phyloP scores from a whole-genome alignment of 257 asterid species.

The Gentiana dahurica region DNA sequence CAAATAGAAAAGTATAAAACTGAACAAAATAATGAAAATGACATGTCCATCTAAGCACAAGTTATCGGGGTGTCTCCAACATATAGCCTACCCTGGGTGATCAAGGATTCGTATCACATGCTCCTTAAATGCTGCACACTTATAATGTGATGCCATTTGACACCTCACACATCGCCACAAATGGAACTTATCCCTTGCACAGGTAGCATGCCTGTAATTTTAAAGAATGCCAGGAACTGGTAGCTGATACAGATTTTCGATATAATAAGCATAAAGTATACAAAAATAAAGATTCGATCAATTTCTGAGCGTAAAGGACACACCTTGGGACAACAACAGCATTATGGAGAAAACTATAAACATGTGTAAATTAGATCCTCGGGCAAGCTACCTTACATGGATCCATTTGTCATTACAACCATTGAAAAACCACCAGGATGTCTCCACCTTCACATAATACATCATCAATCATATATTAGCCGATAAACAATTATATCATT shows the following conservation, averaged over 20 bases:
- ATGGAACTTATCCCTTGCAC: conserved; percentile 54
- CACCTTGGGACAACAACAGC: not conserved
- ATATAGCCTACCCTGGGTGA: conserved; percentile 63
- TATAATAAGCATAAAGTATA: too few relatives aligned
- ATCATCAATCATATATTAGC: not conserved
- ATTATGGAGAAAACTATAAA: too few relatives aligned
- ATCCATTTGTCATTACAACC: conserved; percentile 48
- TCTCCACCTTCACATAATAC: conserved; percentile 1
- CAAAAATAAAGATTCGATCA: too few relatives aligned
- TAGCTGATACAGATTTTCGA: not conserved
- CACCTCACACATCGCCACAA: conserved; percentile 76
- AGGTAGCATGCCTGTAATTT: conserved; percentile 61
- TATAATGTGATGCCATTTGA: conserved; percentile 60
- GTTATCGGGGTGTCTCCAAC: conserved; percentile 79
- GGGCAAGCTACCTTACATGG: conserved; percentile 32
- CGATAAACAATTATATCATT: not conserved
- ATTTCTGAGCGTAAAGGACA: too few relatives aligned
- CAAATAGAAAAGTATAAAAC: not conserved
- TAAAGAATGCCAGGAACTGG: conserved; percentile 16
- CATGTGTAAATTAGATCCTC: conserved; percentile 20
- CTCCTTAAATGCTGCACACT: conserved; percentile 78
- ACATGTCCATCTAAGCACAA: conserved; percentile 57
- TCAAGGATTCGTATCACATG: conserved; percentile 42
- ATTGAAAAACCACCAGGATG: conserved; percentile 14
- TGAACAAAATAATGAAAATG: conserved; percentile 17